Conservation (phyloP, 805 yeast species). For the Kluyveromyces starmeri region DNA sequence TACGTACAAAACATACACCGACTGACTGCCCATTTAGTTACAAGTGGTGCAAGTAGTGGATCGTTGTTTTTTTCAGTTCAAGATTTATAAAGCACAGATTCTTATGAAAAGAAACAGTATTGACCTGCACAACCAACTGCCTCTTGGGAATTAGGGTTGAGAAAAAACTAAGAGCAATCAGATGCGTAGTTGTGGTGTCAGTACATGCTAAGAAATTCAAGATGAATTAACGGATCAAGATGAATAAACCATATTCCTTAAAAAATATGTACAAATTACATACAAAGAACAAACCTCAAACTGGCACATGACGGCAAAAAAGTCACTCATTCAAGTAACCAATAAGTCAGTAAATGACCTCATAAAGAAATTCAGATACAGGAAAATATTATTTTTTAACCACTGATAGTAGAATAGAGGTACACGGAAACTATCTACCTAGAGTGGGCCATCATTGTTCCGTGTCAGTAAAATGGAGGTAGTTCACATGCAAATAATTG, state of each 20-base stretch:
- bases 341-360: conserved; percentile 6
- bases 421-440: conserved; percentile 31
- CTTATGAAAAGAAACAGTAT: no score
- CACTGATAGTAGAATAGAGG: conserved; percentile 35
- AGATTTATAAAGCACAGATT: no score
- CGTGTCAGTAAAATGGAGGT: neutral
- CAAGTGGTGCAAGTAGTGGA: no score
- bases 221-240: no score
- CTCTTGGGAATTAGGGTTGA: no score
- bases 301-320: conserved; percentile 3
- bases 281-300: neutral
- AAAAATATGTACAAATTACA: conserved; percentile 1
- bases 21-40: no score
- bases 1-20: no score
- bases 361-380: neutral
- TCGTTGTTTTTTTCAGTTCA: no score
- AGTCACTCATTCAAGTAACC: conserved; percentile 10
- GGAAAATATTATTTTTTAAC: conserved; percentile 19
- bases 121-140: no score
- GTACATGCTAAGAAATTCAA: no score
- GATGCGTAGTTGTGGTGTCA: no score
- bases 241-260: conserved; percentile 3
- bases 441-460: conserved; percentile 26
- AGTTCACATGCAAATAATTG: neutral
- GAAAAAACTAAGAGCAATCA: no score